Base-by-base conservation (phyloP, 148 eudicot genomes). In the Agrostemma githago region DNA sequence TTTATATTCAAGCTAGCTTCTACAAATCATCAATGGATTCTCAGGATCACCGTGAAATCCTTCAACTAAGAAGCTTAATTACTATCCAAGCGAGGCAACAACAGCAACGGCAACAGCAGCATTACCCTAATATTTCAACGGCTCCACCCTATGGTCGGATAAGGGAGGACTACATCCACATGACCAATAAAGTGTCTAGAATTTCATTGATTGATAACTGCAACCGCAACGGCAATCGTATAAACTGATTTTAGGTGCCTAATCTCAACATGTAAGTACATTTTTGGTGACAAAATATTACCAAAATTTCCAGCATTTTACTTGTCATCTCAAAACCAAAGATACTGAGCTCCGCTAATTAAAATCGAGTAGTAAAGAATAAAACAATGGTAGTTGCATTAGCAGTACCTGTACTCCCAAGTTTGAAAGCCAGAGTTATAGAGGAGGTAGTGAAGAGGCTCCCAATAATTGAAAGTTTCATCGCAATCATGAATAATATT, bases 391-490 rank as follows among this genome's bases (percentile, higher is more conserved):
- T 3, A 21, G 42, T 62, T 6, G 41, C 12, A 61, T 21, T 9
- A 9, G 26, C 3, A 11, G 5, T 41, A 93, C 99, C 99, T 90
- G 79, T 95, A 95, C 76, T 95, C 99, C 99, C 99, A 95, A 77
- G 99, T 95, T 72, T 95, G 99, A 63, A 95, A 95, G 40, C 99
- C 97, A 61, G 97, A 88, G 19, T 88, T 90, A 77, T 85, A 92
- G 63, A 95, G 83, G 21, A 95, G 79, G 53, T 66, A 92, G 74
- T 95, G 99, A 54, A 95, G 92, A 71, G 99, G 99, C 83, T 95
- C 99, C 99, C 99, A 95, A 56, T 95, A 95, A 86, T 95, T 95
- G 81, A 95, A 95, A 21, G 90, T 97, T 81, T 95, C 99, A 26
- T 95, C 99, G 73, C 99, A 95, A 74, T 95, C 99, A 70, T 95